Evolutionary conservation across 805 yeast species (phyloP).

Genomic region (Candida alai): DNA sequence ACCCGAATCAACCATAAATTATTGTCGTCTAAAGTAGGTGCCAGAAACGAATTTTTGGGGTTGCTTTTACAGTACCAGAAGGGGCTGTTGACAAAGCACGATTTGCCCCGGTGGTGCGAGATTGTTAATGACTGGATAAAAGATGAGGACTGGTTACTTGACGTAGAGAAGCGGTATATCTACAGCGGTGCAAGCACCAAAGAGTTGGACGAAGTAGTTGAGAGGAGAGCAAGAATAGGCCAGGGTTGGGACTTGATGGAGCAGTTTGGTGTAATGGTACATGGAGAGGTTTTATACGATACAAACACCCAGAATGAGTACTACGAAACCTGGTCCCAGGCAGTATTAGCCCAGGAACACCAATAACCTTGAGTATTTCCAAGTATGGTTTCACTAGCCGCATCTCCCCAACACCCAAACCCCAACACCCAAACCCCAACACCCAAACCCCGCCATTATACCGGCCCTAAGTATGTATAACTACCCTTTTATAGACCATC

Average conservation of each 20-base stretch:
- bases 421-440: too few species aligned
- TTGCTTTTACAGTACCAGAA: conserved; percentile 50
- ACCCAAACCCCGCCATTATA: too few species aligned
- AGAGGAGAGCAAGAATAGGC: conserved; percentile 29
- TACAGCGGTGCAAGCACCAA: conserved; percentile 23
- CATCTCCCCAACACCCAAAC: too few species aligned
- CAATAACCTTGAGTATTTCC: too few species aligned
- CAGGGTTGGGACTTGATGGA: conserved; percentile 27
- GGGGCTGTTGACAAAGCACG: conserved; percentile 49
- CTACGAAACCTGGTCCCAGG: conserved; percentile 34
- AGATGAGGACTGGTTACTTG: conserved; percentile 60
- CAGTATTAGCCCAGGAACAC: too few species aligned
- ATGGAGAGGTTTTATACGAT: conserved; percentile 27
- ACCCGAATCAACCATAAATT: conserved; percentile 48
- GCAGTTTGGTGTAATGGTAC: conserved; percentile 32
- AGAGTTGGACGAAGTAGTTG: conserved; percentile 17
- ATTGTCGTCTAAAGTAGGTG: conserved; percentile 45
- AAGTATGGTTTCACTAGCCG: too few species aligned
- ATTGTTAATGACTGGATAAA: conserved; percentile 52
- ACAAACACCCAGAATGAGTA: conserved; percentile 27
- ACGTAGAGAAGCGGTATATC: conserved; percentile 45
- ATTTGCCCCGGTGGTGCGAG: conserved; percentile 49
- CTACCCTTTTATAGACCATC: too few species aligned
- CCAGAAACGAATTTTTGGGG: conserved; percentile 44
- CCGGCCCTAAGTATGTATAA: too few species aligned